Conservation (phyloP, 768 basidiomycete species). For the Naganishia friedmannii region DNA sequence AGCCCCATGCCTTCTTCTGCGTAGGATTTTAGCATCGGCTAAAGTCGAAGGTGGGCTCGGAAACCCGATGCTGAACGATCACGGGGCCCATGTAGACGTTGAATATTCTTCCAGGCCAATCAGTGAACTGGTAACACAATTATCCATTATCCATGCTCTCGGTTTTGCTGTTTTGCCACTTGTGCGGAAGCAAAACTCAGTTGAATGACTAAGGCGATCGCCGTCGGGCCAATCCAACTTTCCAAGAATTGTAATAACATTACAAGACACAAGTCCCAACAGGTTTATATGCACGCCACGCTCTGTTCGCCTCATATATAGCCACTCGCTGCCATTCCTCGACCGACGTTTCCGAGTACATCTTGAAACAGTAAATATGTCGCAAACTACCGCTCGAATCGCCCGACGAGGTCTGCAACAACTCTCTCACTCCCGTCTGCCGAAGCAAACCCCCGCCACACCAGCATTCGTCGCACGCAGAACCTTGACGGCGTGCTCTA, state of each 20-base stretch:
- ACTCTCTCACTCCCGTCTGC: neutral
- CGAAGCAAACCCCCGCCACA: neutral
- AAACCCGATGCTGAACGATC: too few species aligned
- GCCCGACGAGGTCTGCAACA: constrained; percentile 13
- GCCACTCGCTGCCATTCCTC: neutral
- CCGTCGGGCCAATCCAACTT: constrained; percentile 2
- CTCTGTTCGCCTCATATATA: neutral
- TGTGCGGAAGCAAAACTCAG: neutral
- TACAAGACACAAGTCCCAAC: neutral
- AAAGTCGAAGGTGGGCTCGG: too few species aligned
- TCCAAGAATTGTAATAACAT: neutral
- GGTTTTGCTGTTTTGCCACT: constrained; percentile 5
- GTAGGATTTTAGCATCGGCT: too few species aligned
- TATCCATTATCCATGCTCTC: neutral
- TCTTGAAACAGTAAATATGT: neutral
- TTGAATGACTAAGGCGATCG: constrained; percentile 24
- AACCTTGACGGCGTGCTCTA: neutral
- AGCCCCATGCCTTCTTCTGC: too few species aligned
- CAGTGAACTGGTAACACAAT: neutral
- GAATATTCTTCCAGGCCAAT: constrained; percentile 3
- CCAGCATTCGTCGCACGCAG: neutral
- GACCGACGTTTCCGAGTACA: too few species aligned
- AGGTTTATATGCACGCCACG: neutral
- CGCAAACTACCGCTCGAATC: constrained; percentile 6
- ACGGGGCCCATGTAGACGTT: too few species aligned